Evolutionary conservation across 768 basidiomycete genomes (phyloP).

Genomic region (Lentinula edodes): DNA sequence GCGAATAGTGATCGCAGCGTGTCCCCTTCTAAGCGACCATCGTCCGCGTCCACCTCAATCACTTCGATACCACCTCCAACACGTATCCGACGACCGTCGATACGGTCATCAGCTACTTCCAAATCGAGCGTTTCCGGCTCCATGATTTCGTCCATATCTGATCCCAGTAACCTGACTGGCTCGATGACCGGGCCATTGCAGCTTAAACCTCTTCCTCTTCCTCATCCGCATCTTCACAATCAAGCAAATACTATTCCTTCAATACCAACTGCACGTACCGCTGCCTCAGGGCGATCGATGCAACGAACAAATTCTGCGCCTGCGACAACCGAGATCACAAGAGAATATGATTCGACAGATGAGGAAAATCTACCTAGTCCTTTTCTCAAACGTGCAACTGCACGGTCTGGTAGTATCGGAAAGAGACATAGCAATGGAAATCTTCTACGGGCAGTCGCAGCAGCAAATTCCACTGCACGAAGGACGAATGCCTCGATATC

Average conservation of each 20-base stretch:
- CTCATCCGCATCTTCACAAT: slow-evolving; percentile 35
- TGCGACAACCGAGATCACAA: slow-evolving; percentile 20
- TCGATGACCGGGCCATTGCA: slow-evolving; percentile 1
- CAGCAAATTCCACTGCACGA: slow-evolving; percentile 42
- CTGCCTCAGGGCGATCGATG: slow-evolving; percentile 10
- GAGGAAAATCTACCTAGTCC: slow-evolving; percentile 86
- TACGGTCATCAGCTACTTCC: slow-evolving; percentile 29
- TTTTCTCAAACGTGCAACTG: slow-evolving; percentile 48
- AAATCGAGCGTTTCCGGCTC: not conserved
- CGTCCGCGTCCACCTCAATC: slow-evolving; percentile 16
- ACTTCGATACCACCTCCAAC: slow-evolving; percentile 32
- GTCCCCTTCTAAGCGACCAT: slow-evolving; percentile 18
- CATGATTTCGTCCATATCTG: slow-evolving; percentile 33
- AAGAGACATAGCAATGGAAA: slow-evolving; percentile 49
- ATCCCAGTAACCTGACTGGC: slow-evolving; percentile 27
- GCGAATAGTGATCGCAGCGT: slow-evolving; percentile 13
- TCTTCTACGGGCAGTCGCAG: slow-evolving; percentile 55
- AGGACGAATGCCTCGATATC: slow-evolving; percentile 13
- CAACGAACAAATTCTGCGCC: slow-evolving; percentile 5
- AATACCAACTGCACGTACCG: slow-evolving; percentile 18
- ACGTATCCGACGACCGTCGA: slow-evolving; percentile 52
- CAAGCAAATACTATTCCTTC: slow-evolving; percentile 12
- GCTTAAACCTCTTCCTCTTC: slow-evolving; percentile 29
- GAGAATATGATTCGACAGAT: slow-evolving; percentile 62
- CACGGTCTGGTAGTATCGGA: slow-evolving; percentile 10